A percentile compares a stretch with the other conserved stretches of the same genome.
phyloP scores from a whole-genome alignment of 768 basidiomycete species.

The Erythrobasidium yunnanense region DNA sequence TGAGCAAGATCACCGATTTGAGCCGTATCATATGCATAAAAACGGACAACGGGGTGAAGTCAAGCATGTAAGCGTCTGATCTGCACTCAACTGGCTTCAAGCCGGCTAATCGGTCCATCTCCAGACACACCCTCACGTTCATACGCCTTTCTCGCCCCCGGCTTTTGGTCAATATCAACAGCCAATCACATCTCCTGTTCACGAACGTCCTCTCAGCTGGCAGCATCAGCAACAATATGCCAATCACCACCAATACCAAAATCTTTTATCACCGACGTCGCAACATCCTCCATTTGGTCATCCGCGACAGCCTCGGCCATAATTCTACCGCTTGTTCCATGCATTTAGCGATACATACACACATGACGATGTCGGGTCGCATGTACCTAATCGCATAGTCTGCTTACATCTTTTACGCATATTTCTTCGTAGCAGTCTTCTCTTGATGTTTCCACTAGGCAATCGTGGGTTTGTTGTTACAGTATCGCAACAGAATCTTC shows the following conservation, averaged over 20 bases:
- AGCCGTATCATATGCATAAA: not conserved
- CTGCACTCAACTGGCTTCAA: not conserved
- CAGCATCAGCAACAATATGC: not conserved
- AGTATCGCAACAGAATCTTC: no score
- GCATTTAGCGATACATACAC: not conserved
- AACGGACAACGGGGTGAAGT: conserved; percentile 3
- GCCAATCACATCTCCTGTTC: not conserved
- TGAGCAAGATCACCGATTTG: not conserved
- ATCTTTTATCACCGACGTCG: not conserved
- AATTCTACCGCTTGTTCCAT: not conserved
- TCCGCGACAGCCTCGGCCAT: not conserved
- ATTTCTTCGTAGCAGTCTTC: no score
- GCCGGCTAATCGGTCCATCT: no score
- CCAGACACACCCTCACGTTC: conserved; percentile 13
- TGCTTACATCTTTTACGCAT: not conserved
- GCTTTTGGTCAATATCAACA: not conserved
- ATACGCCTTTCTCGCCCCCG: conserved; percentile 11
- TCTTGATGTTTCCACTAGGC: no score
- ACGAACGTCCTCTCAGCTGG: conserved; percentile 26
- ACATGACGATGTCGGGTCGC: not conserved
- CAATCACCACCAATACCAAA: not conserved
- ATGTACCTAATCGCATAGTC: not conserved
- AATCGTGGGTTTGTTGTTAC: no score
- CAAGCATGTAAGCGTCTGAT: not conserved
- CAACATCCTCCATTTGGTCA: not conserved